Conservation (phyloP, 176 grass and related monocot genomes). For the Guadua angustifolia region DNA sequence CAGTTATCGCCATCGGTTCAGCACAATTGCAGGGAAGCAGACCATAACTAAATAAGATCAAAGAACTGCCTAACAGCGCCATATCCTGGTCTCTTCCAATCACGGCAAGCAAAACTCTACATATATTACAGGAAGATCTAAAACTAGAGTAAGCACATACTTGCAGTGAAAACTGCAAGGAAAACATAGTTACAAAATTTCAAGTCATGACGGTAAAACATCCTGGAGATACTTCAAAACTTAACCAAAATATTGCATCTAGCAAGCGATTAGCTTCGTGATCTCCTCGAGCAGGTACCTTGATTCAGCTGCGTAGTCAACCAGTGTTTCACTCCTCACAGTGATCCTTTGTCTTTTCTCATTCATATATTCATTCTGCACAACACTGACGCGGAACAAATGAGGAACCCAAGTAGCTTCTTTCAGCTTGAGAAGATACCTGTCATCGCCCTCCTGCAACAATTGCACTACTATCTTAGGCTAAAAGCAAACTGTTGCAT, state of each 20-base stretch:
- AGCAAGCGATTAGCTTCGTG: constrained; percentile 55
- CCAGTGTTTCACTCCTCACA: constrained; percentile 57
- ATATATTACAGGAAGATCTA: constrained; percentile 34
- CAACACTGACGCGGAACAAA: constrained; percentile 72
- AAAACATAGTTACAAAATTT: constrained; percentile 13
- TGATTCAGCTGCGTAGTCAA: constrained; percentile 73
- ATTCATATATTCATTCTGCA: constrained; percentile 74
- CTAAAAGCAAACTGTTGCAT: background rate
- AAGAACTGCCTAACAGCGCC: background rate
- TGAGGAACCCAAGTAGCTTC: constrained; percentile 85
- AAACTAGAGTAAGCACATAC: background rate
- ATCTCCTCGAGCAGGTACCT: constrained; percentile 88
- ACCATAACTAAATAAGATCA: background rate
- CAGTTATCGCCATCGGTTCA: background rate
- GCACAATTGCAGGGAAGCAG: background rate
- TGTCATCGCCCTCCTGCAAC: constrained; percentile 81
- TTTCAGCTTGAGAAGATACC: constrained; percentile 79
- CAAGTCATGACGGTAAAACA: background rate
- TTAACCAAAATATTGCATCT: background rate
- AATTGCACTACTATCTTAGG: background rate
- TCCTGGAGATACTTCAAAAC: background rate
- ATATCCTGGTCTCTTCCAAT: background rate
- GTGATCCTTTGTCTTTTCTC: constrained; percentile 90
- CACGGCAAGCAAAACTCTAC: constrained; percentile 1
- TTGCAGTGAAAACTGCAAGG: background rate